Evolutionary conservation across 495 filamentous ascomycete genomes (phyloP), one percentile per base, ranked within the genome.

Genomic region (Aspergillus saccharolyticus): DNA sequence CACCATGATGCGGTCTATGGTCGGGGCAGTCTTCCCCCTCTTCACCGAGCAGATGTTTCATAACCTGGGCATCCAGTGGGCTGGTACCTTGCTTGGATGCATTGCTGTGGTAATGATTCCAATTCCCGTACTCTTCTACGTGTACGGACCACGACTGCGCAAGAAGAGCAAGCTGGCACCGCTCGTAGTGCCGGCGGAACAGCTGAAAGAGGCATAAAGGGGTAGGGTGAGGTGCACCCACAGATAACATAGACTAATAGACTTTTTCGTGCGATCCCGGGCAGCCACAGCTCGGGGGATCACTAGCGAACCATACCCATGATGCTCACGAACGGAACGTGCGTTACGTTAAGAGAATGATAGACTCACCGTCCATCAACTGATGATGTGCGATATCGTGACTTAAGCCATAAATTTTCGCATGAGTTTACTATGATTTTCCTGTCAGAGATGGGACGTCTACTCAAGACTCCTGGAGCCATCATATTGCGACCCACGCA

Each of bases 1-100:
- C 70, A 92, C 89, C 0, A 89, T 95, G 73, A 75, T 93, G 25
- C 86, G 90, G 6, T 91, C 87, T 10, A 74, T 90, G 12, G 84
- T 81, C 52, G 90, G 86, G 21, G 86, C 85, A 4, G 83, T 76
- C 0, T 95, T 95, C 72, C 90, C 90, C 10, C 81, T 96, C 4
- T 96, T 96, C 70, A 78, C 83, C 0, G 80, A 71, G 5, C 86
- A 91, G 63, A 90, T 94, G 88, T 91, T 91, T 68, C 71, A 84
- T 12, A 85, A 81, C 24, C 74, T 94, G 57, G 85, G 87, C 16
- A 84, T 93, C 44, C 73, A 92, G 59, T 93, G 86, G 83, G 87
- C 89, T 0, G 77, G 83, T 14, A 91, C 89, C 0, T 68, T 95
- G 28, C 77, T 94, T 3, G 89, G 90, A 8, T 87, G 81, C 61